phyloP scores from a whole-genome alignment of 345 rosid species.

The Sonneratia alba region DNA sequence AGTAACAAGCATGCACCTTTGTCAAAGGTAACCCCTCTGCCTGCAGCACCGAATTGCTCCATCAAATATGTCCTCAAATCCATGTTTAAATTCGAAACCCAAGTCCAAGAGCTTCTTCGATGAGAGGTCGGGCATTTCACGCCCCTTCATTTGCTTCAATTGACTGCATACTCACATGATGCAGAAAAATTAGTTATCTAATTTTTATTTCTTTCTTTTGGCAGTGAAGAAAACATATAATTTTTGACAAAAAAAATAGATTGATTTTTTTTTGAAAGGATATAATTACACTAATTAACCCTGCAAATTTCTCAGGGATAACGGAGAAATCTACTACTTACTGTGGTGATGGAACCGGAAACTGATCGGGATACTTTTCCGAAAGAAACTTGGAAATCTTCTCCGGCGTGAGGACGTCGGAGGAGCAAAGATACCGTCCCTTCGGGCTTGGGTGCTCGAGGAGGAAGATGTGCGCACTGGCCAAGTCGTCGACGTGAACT shows the following conservation, averaged over 20 bases:
- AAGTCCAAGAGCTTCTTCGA: constrained; percentile 27
- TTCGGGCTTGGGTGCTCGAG: constrained; percentile 34
- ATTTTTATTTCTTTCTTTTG: no score
- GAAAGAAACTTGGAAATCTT: constrained; percentile 28
- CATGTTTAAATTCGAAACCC: constrained; percentile 25
- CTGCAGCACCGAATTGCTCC: constrained; percentile 32
- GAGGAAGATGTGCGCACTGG: constrained; percentile 42
- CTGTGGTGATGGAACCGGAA: constrained; percentile 27
- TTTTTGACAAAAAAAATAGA: no score
- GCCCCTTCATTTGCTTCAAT: constrained; percentile 17
- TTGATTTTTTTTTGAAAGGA: no score
- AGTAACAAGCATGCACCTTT: no score
- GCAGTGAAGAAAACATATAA: no score
- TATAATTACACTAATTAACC: no score
- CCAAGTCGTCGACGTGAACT: constrained; percentile 32
- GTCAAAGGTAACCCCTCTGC: constrained; percentile 24
- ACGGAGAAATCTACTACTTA: constrained; percentile 14
- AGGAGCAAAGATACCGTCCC: constrained; percentile 52
- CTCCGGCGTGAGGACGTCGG: constrained; percentile 22
- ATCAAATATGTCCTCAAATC: constrained; percentile 23
- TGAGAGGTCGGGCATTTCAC: not conserved
- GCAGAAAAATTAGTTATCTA: not conserved
- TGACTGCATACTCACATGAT: constrained; percentile 7
- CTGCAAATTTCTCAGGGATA: no score
- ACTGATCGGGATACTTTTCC: constrained; percentile 29